phyloP scores from a whole-genome alignment of 148 eudicot genomes.

The Fagopyrum esculentum region DNA sequence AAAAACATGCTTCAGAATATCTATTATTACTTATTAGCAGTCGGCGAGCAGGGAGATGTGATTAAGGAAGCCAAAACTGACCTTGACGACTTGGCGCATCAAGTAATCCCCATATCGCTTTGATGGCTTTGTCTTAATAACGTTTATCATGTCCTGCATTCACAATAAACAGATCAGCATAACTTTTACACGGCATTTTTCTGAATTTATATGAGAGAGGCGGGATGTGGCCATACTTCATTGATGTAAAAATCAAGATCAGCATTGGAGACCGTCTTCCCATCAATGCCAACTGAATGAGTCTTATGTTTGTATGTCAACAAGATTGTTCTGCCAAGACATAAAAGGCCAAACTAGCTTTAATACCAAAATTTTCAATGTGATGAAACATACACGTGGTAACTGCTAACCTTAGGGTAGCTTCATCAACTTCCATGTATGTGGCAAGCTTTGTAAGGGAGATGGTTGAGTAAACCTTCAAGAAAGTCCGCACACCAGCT shows the following conservation, averaged over 20 bases:
- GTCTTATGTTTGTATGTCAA: conserved; percentile 98
- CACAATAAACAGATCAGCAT: conserved; percentile 2
- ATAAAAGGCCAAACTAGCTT: conserved; percentile 4
- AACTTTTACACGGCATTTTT: background rate
- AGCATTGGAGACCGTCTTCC: conserved; percentile 76
- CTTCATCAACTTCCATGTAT: conserved; percentile 92
- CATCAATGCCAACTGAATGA: conserved; percentile 69
- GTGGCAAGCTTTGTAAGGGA: conserved; percentile 73
- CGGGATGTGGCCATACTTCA: conserved; percentile 45
- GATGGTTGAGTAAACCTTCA: conserved; percentile 90
- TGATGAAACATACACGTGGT: conserved; percentile 1
- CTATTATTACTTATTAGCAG: background rate
- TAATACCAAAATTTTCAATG: background rate
- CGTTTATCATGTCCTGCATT: conserved; percentile 68
- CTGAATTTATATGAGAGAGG: conserved; percentile 5
- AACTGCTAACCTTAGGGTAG: conserved; percentile 57
- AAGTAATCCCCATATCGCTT: conserved; percentile 88
- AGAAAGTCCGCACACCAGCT: conserved; percentile 72
- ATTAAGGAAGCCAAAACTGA: too few relatives aligned
- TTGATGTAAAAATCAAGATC: conserved; percentile 84
- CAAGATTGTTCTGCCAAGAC: conserved; percentile 65
- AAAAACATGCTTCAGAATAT: background rate
- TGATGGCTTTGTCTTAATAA: conserved; percentile 62
- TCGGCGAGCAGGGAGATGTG: background rate
- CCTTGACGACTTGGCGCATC: conserved; percentile 90